Base-by-base conservation (phyloP, 176 grass and related monocot species). In the Hsuehochloa calcarea region DNA sequence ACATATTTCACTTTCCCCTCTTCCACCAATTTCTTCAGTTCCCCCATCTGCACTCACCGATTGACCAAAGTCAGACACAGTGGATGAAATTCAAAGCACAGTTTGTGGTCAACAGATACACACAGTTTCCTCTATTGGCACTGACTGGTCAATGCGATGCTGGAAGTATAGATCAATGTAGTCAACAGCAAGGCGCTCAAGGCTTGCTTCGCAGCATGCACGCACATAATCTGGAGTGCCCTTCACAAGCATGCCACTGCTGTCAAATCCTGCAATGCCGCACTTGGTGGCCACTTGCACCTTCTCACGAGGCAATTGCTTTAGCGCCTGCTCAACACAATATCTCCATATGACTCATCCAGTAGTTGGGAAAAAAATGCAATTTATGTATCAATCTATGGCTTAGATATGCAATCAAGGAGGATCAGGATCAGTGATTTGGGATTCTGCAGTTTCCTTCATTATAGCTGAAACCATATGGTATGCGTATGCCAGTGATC, bases 81-180 rank as follows among this genome's bases (percentile, higher is more conserved):
- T 20, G 39, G 29, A 68, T 22, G 37, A n/a, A 80, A 83, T 69
- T 58, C 6, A 82, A 47, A 61, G 41, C 25, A 45, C n/a, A 68
- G 67, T 52, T 54, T 52, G 55, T 0, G 4, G 10, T 81, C 1
- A n/a, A 81, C 47, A 62, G 72, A 79, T 75, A 94, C 86, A 41
- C 62, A 98, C 96, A 44, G 93, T 95, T 79, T 93, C 86, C 80
- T 98, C 93, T 80, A 92, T 98, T 19, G 93, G 93, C 25, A 95
- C 89, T 2, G 91, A 68, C 37, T 89, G 91, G 76, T 98, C 96
- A 13, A 98, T 61, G 47, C 85, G 88, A 80, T 98, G 96, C 75
- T 82, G 93, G 56, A 79, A 98, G 90, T 87, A 98, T 50, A 98
- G 85, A 85, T 98, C 96, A 27, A 98, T 90, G 69, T 93, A 95